Evolutionary conservation across 1,284 basidiomycete species (phyloP), one percentile per base, ranked within the genome.

Genomic region (Clitocybe nebularis): DNA sequence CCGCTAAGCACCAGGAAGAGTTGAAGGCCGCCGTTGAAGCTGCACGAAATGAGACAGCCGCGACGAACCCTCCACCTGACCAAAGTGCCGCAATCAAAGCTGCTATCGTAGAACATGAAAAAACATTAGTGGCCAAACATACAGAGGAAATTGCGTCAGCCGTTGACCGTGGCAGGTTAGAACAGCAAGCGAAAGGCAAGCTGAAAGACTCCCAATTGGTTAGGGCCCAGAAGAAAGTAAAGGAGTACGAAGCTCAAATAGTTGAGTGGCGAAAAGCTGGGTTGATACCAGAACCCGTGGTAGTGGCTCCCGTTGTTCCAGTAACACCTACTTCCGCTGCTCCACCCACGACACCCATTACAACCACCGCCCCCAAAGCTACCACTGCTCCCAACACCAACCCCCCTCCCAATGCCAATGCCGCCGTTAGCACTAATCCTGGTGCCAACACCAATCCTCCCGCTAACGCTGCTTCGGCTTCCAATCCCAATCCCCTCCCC

Each of bases 171-270:
- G 85, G 84, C 2, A 67, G 85, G 38, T 68, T 73, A 63, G 84
- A 88, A 50, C 68, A 72, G 36, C 64, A 55, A 1, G 67, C 75
- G 14, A 85, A 84, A 62, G 57, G 66, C 28, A 84, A 80, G 57
- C 50, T 89, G 36, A 88, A 87, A 62, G 85, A 89, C 49, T 62
- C 67, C 2, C 81, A 83, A 52, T 64, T 88, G 11, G 67, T 79
- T 22, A 74, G 68, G 35, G 66, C 75, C 9, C 78, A 84, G 54
- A 64, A 62, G 43, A 75, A 69, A 46, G 62, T 86, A 36, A 86
- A 85, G 61, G 77, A 81, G 5, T 63, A 85, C 23, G 85, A 88
- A 54, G 71, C 70, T 2, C 74, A 79, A 46, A 70, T 85, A 11
- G 59, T 74, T 30, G 72, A 74, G 48, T 77, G 74, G 72, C 71